Evolutionary conservation across 2,329 filamentous ascomycete genomes (phyloP).

Genomic region (Fusarium buxicola): DNA sequence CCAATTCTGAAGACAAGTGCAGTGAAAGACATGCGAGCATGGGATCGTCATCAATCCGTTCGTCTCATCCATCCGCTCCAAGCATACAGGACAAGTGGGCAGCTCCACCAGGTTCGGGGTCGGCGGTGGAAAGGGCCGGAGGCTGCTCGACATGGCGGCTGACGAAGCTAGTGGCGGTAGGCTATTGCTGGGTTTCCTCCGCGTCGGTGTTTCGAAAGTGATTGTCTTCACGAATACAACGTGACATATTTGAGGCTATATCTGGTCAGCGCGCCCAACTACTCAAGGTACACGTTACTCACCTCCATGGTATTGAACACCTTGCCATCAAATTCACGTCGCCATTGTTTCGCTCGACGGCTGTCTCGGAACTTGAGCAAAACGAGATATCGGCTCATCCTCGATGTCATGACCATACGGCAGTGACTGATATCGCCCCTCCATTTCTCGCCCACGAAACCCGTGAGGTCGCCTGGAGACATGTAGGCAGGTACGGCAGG

Average conservation of each 20-base stretch:
- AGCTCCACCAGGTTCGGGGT: constrained; percentile 90
- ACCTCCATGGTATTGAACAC: constrained; percentile 93
- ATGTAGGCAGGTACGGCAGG: constrained; percentile 95
- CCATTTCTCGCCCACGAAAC: constrained; percentile 90
- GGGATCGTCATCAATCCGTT: constrained; percentile 94
- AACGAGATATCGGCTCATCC: constrained; percentile 92
- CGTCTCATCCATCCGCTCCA: constrained; percentile 98
- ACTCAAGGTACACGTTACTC: constrained; percentile 32
- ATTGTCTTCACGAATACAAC: constrained; percentile 95
- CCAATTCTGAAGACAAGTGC: constrained; percentile 96
- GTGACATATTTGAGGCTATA: constrained; percentile 88
- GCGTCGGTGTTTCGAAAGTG: constrained; percentile 77
- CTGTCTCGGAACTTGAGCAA: constrained; percentile 91
- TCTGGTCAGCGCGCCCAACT: constrained; percentile 27
- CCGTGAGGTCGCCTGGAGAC: constrained; percentile 88
- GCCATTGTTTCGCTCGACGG: constrained; percentile 81
- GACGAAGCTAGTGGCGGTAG: constrained; percentile 68
- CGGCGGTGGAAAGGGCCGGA: constrained; percentile 71
- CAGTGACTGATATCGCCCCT: constrained; percentile 91
- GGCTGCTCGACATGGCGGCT: constrained; percentile 55
- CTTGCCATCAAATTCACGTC: constrained; percentile 89
- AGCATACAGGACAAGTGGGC: constrained; percentile 94
- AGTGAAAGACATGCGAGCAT: constrained; percentile 98
- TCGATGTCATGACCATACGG: constrained; percentile 89
- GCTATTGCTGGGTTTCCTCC: constrained; percentile 61